Percentiles rank a stretch among this genome's conserved stretches.
phyloP scores from a whole-genome alignment of 129 eudicot species.

The Artemisia tridentata region DNA sequence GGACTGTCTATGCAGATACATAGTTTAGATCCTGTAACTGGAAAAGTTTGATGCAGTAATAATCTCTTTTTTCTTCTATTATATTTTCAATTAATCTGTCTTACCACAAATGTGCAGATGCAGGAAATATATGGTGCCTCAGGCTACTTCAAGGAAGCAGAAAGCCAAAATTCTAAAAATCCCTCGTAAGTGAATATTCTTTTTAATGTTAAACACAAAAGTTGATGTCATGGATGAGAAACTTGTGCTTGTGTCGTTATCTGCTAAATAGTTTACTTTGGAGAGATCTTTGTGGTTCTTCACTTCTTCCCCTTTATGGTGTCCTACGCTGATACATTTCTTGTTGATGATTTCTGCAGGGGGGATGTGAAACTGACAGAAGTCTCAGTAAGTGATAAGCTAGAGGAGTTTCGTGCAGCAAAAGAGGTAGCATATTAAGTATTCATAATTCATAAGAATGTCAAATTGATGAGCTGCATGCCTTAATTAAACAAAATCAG shows the following conservation, averaged over 20 bases:
- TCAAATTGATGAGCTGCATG: no score
- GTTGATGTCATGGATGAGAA: no score
- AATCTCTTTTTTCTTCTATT: not conserved
- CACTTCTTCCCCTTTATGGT: no score
- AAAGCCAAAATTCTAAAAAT: slow-evolving; percentile 38
- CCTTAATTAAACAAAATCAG: no score
- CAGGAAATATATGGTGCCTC: slow-evolving; percentile 93
- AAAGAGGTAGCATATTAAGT: slow-evolving; percentile 59
- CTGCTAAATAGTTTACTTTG: no score
- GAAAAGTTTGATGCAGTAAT: not conserved
- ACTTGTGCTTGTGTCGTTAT: no score
- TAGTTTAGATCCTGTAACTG: not conserved
- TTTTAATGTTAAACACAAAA: not conserved
- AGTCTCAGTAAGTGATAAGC: slow-evolving; percentile 86
- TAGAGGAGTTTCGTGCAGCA: slow-evolving; percentile 87
- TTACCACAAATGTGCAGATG: slow-evolving; percentile 56
- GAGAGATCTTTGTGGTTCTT: no score
- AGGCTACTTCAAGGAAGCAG: slow-evolving; percentile 78
- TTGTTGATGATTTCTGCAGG: slow-evolving; percentile 38
- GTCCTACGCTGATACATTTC: not conserved
- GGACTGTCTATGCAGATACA: not conserved
- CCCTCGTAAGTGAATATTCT: not conserved
- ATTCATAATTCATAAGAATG: no score
- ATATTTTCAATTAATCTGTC: not conserved
- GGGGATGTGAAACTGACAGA: slow-evolving; percentile 65